phyloP scores from a whole-genome alignment of 371 early-diverging fungal genomes.

The Entomophthora muscae region DNA sequence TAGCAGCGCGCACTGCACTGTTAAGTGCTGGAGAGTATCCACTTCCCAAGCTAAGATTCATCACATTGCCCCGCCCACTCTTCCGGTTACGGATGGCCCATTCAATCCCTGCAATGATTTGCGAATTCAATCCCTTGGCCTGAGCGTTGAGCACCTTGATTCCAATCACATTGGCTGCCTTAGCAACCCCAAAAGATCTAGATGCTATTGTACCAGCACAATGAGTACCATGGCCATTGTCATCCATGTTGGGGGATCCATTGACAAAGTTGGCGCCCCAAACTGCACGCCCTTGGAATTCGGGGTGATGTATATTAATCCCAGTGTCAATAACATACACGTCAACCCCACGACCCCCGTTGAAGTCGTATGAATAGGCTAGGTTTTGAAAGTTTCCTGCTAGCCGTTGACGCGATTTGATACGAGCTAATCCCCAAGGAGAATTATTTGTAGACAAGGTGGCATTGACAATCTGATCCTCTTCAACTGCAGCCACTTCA shows the following conservation, averaged over 20 bases:
- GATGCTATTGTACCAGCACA: too few species aligned
- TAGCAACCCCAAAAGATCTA: conserved; percentile 47
- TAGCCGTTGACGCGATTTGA: conserved; percentile 19
- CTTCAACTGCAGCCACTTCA: conserved; percentile 30
- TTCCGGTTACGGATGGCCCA: too few species aligned
- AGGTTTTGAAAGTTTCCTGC: too few species aligned
- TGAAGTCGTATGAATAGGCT: too few species aligned
- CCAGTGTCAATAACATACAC: conserved; percentile 66
- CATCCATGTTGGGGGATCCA: not conserved
- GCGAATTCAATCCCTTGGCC: conserved; percentile 13
- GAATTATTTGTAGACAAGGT: conserved; percentile 12
- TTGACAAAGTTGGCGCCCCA: not conserved
- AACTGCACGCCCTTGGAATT: conserved; percentile 44
- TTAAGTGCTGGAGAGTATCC: too few species aligned
- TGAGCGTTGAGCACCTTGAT: conserved; percentile 35
- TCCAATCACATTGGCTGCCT: conserved; percentile 43
- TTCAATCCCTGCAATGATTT: too few species aligned
- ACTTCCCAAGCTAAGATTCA: too few species aligned
- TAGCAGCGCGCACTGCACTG: too few species aligned
- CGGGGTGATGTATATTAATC: conserved; percentile 43
- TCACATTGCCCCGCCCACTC: too few species aligned
- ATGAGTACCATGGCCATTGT: too few species aligned
- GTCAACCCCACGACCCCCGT: too few species aligned
- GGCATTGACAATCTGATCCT: conserved; percentile 22
- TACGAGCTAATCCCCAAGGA: conserved; percentile 23